Evolutionary conservation across 1,284 basidiomycete genomes (phyloP).

Genomic region (Xerocomus amazonicus): DNA sequence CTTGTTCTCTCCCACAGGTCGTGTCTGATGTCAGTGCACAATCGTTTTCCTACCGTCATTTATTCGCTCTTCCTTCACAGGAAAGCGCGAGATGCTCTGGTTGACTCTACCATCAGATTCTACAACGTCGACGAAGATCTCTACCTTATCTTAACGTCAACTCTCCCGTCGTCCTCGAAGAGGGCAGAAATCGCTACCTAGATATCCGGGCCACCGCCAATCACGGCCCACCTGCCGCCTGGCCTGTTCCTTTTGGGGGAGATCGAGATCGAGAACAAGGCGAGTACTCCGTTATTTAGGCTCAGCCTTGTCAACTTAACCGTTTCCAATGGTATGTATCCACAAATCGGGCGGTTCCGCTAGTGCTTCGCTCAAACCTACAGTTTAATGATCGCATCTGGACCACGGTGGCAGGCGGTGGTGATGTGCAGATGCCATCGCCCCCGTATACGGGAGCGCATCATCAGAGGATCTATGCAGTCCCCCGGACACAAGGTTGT

Average conservation of each 20-base stretch:
- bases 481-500: no score
- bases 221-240: constrained; percentile 97
- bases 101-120: constrained; percentile 92
- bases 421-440: no score
- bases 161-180: constrained; percentile 93
- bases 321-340: constrained; percentile 5
- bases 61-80: constrained; percentile 64
- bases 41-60: constrained; percentile 81
- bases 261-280: constrained; percentile 95
- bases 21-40: constrained; percentile 76
- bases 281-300: not conserved
- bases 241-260: constrained; percentile 97
- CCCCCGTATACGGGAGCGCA: no score
- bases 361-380: no score
- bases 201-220: constrained; percentile 85
- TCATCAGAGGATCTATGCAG: no score
- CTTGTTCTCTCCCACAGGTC: constrained; percentile 85
- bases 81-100: constrained; percentile 81
- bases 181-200: constrained; percentile 87
- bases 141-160: constrained; percentile 99
- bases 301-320: not conserved
- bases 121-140: constrained; percentile 98
- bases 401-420: no score
- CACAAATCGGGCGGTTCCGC: no score
- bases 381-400: no score